Conservation (phyloP, 2,329 filamentous ascomycete species). For the Xylaria sp. region DNA sequence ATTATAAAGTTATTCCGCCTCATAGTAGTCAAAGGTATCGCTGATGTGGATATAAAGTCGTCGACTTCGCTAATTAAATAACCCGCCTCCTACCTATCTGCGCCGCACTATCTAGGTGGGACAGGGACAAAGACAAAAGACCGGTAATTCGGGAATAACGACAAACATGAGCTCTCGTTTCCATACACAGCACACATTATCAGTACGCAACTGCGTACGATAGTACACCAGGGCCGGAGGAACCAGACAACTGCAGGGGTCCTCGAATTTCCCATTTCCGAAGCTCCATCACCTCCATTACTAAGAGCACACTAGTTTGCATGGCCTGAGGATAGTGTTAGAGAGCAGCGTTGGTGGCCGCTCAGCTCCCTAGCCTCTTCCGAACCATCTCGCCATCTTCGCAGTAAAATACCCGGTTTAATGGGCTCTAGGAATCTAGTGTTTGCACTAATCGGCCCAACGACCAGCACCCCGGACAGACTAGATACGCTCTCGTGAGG, state of each 20-base stretch:
- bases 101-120: background rate
- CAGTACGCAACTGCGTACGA: too few species aligned
- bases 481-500: slow-evolving; percentile 3
- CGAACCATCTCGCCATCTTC: background rate
- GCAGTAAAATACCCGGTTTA: background rate
- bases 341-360: too few species aligned
- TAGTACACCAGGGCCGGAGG: too few species aligned
- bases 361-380: background rate
- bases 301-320: background rate
- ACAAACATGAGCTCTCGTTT: background rate
- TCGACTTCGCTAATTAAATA: background rate
- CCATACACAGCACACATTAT: background rate
- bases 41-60: background rate
- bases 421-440: slow-evolving; percentile 13
- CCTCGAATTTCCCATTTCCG: slow-evolving; percentile 3
- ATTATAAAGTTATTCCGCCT: too few species aligned
- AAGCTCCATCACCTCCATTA: background rate
- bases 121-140: background rate
- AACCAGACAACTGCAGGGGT: background rate
- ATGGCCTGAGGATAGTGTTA: slow-evolving; percentile 1
- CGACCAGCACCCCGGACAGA: slow-evolving; percentile 12
- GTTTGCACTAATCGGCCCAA: slow-evolving; percentile 15
- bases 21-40: too few species aligned
- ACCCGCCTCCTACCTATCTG: background rate
- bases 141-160: slow-evolving; percentile 1